phyloP scores from a whole-genome alignment of 2,329 filamentous ascomycete species.

The Ascomycota sp. region DNA sequence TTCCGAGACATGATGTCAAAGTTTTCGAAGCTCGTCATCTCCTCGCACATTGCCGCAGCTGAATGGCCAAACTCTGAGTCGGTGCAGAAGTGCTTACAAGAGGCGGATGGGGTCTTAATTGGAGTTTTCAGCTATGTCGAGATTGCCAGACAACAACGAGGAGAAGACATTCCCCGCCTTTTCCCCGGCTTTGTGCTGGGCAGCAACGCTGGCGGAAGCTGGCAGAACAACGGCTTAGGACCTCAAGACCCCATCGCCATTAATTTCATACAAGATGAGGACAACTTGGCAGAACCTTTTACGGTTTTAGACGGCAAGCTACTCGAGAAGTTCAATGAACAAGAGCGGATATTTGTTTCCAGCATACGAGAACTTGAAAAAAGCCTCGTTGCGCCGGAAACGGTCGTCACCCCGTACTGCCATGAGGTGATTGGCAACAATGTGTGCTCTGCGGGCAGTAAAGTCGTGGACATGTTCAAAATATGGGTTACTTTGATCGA shows the following conservation, averaged over 20 bases:
- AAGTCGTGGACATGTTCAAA: constrained; percentile 70
- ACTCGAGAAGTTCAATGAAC: constrained; percentile 63
- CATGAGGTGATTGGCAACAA: constrained; percentile 66
- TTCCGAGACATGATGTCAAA: constrained; percentile 99
- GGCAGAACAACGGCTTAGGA: constrained; percentile 50
- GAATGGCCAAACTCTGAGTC: constrained; percentile 91
- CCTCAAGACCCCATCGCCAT: constrained; percentile 51
- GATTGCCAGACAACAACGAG: constrained; percentile 76
- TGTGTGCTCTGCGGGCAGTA: constrained; percentile 55
- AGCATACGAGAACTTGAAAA: constrained; percentile 76
- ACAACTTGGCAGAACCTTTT: constrained; percentile 47
- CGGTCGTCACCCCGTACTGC: constrained; percentile 54
- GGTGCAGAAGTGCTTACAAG: constrained; percentile 80
- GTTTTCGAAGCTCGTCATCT: constrained; percentile 96
- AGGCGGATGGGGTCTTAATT: constrained; percentile 86
- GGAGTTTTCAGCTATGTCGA: constrained; percentile 94
- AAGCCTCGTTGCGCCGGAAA: constrained; percentile 53
- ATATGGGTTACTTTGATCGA: constrained; percentile 80
- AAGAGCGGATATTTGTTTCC: constrained; percentile 65
- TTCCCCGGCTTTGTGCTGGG: constrained; percentile 84
- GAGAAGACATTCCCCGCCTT: constrained; percentile 78
- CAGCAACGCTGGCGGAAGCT: constrained; percentile 63
- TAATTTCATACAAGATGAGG: constrained; percentile 69
- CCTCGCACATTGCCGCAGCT: constrained; percentile 87
- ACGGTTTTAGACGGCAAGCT: constrained; percentile 53